Base-by-base conservation (phyloP, 1,284 basidiomycete species). In the Ceratobasidium sp. region DNA sequence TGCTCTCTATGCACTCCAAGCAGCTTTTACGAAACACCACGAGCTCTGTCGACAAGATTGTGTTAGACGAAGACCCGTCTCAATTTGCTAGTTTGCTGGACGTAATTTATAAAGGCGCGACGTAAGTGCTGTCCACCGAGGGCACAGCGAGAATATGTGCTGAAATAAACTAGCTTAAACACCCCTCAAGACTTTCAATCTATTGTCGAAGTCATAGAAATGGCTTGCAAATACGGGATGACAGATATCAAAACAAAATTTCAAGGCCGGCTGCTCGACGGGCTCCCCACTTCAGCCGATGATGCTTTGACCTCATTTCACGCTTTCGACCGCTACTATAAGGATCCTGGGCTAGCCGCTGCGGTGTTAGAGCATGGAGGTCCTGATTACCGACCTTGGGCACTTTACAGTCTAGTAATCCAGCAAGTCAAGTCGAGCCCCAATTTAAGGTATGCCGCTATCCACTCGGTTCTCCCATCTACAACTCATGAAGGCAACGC, bases 161-260 rank as follows among this genome's bases (percentile, higher is more conserved):
- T 38, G 6, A 42, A 42, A 42, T 40, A 20, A 38, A 59, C 20
- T 20, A 20, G 33, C 38, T 42, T 13, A 38, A 13, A 9, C 6
- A 12, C 13, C 20, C 12, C 6, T 40, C 10, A 64, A 38, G 23
- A 17, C 5, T 12, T 28, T 40, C 38, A 13, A 5, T 64, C 20
- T 15, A 13, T 50, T 20, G 12, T 65, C 12, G 40, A 23, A 1
- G 62, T 65, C 9, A 23, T 48, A 15, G 62, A 65, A n/a, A n/a
- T 65, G 33, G 40, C 62, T 12, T 42, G 46, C n/a, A 65, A 65
- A 42, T 65, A 65, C 26, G 17, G 26, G 42, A 65, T 65, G 62
- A 23, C 23, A 13, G 62, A 42, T 6, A 38, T 65, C 17, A 42
- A 65, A n/a, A 44, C 33, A 17, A 5, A 23, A 3, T 48, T 65